Base-by-base conservation (phyloP, 2,329 filamentous ascomycete species). In the Thelonectria blattea region DNA sequence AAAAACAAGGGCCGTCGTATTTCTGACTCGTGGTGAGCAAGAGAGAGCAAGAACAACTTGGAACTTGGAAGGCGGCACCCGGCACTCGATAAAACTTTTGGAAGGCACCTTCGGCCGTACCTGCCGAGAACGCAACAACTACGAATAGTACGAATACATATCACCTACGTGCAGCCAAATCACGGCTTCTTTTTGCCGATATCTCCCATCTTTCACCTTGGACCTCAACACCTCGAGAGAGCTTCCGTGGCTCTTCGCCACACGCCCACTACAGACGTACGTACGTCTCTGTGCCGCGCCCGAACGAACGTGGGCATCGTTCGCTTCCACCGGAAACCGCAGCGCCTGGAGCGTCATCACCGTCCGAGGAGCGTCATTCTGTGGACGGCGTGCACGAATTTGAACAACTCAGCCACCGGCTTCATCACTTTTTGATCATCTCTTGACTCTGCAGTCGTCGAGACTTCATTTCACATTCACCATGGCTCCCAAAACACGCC, bases 401-500 rank as follows among this genome's bases (percentile, higher is more conserved):
- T 11, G 10, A 15, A 3, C 34, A 8, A 37, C 12, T 14, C 34
- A 37, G 12, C 15, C 12, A 37, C 11, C 11, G 15, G 34, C 34
- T 37, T 37, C 34, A 37, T 37, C 15, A 10, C 18, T 22, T 17
- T 50, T 20, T 20, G 3, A 37, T 37, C 15, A 10, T 34, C 10
- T 34, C 32, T 34, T 34, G 9, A 37, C 10, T 10, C 39, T 8
- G 7, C 17, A n/a, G n/a, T 15, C 15, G 7, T n/a, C 55, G 46
- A 46, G 30, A 15, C 34, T 15, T 10, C 30, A 34, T 9, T 34
- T 17, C 34, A 17, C 27, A 32, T 8, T 17, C 22, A 59, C 41
- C 17, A 71, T 71, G 68, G 66, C 62, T 12, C 17, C 64, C n/a
- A 66, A 65, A 57, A 70, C 74, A 6, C 75, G 90, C 15, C 80